Conservation (phyloP, 2,329 filamentous ascomycete genomes). For the Colletotrichum camelliae region DNA sequence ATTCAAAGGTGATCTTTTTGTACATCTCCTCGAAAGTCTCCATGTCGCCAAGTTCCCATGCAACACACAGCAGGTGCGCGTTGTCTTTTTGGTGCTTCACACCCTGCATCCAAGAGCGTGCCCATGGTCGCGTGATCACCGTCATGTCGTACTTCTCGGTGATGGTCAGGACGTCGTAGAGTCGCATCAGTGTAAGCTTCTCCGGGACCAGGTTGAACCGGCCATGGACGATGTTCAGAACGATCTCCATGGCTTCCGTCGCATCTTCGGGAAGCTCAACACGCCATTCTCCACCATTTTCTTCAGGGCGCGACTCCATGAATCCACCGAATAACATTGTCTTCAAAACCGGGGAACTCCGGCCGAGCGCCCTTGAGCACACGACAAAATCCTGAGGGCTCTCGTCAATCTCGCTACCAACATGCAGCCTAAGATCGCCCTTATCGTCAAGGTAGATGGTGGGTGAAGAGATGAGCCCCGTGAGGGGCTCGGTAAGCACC, state of each 20-base stretch:
- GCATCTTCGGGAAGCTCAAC: conserved; percentile 35
- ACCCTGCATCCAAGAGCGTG: conserved; percentile 17
- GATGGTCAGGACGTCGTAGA: conserved; percentile 28
- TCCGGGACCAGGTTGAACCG: conserved; percentile 28
- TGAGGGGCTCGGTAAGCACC: neutral
- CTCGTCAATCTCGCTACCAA: conserved; percentile 4
- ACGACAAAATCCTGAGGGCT: conserved; percentile 25
- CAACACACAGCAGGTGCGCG: conserved; percentile 9
- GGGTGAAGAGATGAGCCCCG: neutral
- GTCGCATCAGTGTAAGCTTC: neutral
- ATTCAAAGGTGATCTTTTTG: conserved; percentile 13
- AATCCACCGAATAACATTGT: conserved; percentile 29
- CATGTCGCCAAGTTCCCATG: conserved; percentile 19
- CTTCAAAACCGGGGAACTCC: conserved; percentile 29
- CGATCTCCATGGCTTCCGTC: conserved; percentile 29
- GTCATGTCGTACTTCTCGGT: conserved; percentile 32
- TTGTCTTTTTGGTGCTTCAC: neutral
- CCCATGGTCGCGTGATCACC: conserved; percentile 26
- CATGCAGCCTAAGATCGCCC: conserved; percentile 1
- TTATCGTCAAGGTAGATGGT: conserved; percentile 11
- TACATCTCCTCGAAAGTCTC: conserved; percentile 14
- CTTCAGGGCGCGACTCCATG: conserved; percentile 23
- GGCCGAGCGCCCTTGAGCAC: conserved; percentile 26
- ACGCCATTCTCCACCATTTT: conserved; percentile 23
- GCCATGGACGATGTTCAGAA: conserved; percentile 36